Conservation (phyloP, 768 basidiomycete genomes). For the Xerocomus spinulosus region DNA sequence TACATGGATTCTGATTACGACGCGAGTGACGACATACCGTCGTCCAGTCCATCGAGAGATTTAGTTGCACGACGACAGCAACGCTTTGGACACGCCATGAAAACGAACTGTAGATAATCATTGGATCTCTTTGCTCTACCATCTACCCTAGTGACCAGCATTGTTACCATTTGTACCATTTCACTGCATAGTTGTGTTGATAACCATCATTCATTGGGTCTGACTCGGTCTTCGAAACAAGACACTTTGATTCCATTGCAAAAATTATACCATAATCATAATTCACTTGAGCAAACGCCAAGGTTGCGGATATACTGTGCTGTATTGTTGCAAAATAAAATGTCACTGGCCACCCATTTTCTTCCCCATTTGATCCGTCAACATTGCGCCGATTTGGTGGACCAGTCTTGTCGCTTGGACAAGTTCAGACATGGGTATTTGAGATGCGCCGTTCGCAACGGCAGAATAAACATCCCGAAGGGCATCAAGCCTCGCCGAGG, state of each 20-base stretch:
- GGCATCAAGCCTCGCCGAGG: conserved; percentile 40
- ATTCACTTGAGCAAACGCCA: too few species aligned
- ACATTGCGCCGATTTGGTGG: conserved; percentile 41
- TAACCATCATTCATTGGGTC: conserved; percentile 7
- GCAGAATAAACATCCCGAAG: conserved; percentile 42
- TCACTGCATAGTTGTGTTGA: conserved; percentile 20
- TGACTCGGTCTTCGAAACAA: too few species aligned
- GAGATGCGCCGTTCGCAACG: conserved; percentile 41
- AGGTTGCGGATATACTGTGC: too few species aligned
- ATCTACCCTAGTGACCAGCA: conserved; percentile 17
- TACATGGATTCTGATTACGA: conserved; percentile 32
- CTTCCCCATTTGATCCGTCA: conserved; percentile 44
- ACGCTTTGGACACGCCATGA: conserved; percentile 22
- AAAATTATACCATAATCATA: too few species aligned
- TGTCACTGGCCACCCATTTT: conserved; percentile 24
- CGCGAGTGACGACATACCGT: conserved; percentile 46
- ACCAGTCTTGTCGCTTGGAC: conserved; percentile 42
- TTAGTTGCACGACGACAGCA: conserved; percentile 38
- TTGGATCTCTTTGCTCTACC: conserved; percentile 8
- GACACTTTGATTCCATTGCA: too few species aligned
- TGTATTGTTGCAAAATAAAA: too few species aligned
- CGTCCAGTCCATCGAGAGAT: conserved; percentile 46
- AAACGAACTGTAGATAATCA: conserved; percentile 5
- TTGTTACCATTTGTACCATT: conserved; percentile 24
- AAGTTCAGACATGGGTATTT: conserved; percentile 47